A percentile compares a stretch with the other conserved stretches of the same genome.
Conservation (phyloP, 2,329 filamentous ascomycete species). For the Fusarium scirpi region DNA sequence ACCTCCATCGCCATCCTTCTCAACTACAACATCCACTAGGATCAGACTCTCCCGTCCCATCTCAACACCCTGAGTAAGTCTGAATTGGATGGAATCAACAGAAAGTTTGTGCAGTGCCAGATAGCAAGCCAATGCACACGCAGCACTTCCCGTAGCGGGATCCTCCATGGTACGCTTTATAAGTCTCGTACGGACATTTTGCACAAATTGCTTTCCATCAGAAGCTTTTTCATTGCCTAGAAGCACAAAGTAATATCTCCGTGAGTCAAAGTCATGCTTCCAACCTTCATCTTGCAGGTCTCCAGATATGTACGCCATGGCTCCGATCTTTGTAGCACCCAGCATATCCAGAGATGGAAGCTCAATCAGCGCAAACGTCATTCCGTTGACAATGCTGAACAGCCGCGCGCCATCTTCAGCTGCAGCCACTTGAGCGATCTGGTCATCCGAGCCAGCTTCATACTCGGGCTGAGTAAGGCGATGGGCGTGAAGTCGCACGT, state of each 20-base stretch:
- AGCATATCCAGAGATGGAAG: conserved; percentile 72
- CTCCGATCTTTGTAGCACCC: conserved; percentile 52
- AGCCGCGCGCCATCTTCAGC: conserved; percentile 58
- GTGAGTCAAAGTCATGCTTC: conserved; percentile 62
- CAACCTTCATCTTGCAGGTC: conserved; percentile 64
- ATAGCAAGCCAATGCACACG: conserved; percentile 67
- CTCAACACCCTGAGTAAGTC: conserved; percentile 73
- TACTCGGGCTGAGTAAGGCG: conserved; percentile 49
- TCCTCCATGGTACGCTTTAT: conserved; percentile 65
- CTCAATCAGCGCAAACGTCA: conserved; percentile 75
- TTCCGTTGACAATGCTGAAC: conserved; percentile 76
- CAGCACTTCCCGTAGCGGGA: conserved; percentile 72
- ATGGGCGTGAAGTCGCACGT: conserved; percentile 69
- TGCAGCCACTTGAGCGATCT: conserved; percentile 34
- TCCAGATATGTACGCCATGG: conserved; percentile 49
- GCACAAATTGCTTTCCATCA: conserved; percentile 37
- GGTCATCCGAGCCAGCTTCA: conserved; percentile 33
- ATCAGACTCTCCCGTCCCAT: conserved; percentile 70
- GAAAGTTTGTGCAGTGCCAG: conserved; percentile 56
- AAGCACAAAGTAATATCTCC: conserved; percentile 69
- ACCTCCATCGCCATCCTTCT: conserved; percentile 2
- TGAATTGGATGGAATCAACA: conserved; percentile 54
- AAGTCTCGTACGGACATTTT: conserved; percentile 69
- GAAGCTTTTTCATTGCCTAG: conserved; percentile 41
- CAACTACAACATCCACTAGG: conserved; percentile 55